Conservation (phyloP, 495 filamentous ascomycete genomes). For the Chlorociboria aeruginascens region DNA sequence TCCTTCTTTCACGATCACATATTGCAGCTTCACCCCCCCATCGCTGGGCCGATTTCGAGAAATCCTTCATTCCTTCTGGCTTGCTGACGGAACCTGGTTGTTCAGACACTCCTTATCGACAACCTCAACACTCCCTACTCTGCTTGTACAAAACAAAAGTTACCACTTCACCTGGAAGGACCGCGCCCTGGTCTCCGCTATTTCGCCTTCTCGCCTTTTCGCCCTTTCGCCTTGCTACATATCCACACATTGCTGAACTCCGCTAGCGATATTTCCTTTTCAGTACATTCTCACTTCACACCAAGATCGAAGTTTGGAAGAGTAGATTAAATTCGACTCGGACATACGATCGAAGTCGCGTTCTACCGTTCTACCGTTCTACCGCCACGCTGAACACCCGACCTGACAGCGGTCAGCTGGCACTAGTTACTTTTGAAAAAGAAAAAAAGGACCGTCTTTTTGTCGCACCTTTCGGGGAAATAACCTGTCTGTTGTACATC, state of each 20-base stretch:
- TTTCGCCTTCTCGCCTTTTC: not conserved
- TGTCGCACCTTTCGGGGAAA: no score
- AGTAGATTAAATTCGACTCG: no score
- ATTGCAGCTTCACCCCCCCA: slow-evolving; percentile 18
- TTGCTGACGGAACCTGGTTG: slow-evolving; percentile 24
- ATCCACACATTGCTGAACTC: not conserved
- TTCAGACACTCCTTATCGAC: slow-evolving; percentile 26
- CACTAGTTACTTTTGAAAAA: no score
- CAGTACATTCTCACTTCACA: slow-evolving; percentile 1
- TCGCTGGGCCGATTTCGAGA: slow-evolving; percentile 13
- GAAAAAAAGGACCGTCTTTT: no score
- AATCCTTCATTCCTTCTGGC: slow-evolving; percentile 27
- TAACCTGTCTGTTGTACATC: no score
- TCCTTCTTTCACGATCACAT: slow-evolving; percentile 24
- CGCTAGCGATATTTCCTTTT: not conserved
- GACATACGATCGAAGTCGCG: no score
- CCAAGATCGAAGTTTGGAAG: not conserved
- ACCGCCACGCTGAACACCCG: no score
- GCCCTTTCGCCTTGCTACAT: not conserved
- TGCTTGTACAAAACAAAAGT: slow-evolving; percentile 8
- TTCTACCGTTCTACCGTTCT: no score
- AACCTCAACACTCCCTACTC: slow-evolving; percentile 18
- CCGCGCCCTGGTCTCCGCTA: not conserved
- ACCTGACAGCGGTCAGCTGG: no score
- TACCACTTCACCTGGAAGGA: slow-evolving; percentile 1